Percentiles rank a stretch among this genome's conserved stretches.
Evolutionary conservation across 2,329 filamentous ascomycete genomes (phyloP).

Genomic region (Diaporthe ilicicola): DNA sequence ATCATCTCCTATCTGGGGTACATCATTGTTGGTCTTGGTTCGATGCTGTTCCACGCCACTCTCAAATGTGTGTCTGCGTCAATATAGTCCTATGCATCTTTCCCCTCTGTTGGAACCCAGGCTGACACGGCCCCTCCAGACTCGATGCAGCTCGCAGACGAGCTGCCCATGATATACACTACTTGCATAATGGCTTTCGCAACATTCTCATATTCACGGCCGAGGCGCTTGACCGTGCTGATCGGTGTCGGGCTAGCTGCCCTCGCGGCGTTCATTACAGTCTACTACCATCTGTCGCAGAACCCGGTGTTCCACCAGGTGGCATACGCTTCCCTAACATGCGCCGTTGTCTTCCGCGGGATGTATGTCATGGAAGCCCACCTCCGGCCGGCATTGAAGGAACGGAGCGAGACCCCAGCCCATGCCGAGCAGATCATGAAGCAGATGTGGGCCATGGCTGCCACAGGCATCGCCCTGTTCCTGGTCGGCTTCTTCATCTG

Average conservation of each 20-base stretch:
- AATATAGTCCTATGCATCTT: neutral
- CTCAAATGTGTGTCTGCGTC: slow-evolving; percentile 57
- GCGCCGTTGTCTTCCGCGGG: slow-evolving; percentile 73
- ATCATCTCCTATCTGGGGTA: slow-evolving; percentile 67
- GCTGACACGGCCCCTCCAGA: slow-evolving; percentile 47
- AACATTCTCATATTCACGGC: slow-evolving; percentile 76
- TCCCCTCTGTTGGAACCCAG: neutral
- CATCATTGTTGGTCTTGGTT: slow-evolving; percentile 62
- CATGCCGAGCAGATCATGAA: slow-evolving; percentile 59
- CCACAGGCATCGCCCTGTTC: slow-evolving; percentile 73
- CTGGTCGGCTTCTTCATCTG: slow-evolving; percentile 79
- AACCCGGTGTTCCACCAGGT: slow-evolving; percentile 86
- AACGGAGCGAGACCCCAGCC: slow-evolving; percentile 49
- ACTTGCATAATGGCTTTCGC: slow-evolving; percentile 67
- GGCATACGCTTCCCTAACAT: slow-evolving; percentile 77
- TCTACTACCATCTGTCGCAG: slow-evolving; percentile 81
- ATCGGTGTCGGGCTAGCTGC: slow-evolving; percentile 60
- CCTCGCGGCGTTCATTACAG: slow-evolving; percentile 74
- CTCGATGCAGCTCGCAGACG: slow-evolving; percentile 68
- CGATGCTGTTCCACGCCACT: slow-evolving; percentile 64
- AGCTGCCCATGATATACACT: slow-evolving; percentile 68
- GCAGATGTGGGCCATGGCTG: slow-evolving; percentile 81
- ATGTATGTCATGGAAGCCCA: slow-evolving; percentile 75
- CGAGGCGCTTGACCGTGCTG: slow-evolving; percentile 48
- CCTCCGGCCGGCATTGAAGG: slow-evolving; percentile 55